Percentiles rank a stretch among this genome's conserved stretches.
These are phyloP conservation scores for Rhizophagus clarus DNA, from an alignment of 192 early-diverging fungal species.

Conservation along the genomic window DNA sequence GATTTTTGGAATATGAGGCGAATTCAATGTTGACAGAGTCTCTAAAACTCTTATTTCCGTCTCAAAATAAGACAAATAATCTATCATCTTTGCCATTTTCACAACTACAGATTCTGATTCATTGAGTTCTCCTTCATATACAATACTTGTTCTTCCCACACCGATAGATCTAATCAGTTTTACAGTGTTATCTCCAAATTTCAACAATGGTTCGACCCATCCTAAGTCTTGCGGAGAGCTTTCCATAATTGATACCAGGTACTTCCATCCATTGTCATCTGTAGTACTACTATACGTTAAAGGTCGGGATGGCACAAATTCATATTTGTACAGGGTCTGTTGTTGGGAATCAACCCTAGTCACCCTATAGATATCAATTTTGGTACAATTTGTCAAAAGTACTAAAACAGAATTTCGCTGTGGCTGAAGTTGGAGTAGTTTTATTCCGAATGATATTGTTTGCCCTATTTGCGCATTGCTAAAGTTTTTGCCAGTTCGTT, in stretches of 20 bases:
- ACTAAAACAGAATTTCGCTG: neutral
- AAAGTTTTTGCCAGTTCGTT: neutral
- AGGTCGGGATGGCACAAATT: neutral
- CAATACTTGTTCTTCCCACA: constrained; percentile 18
- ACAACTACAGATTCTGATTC: constrained; percentile 13
- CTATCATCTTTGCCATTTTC: neutral
- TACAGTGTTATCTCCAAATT: neutral
- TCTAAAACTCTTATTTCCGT: constrained; percentile 6
- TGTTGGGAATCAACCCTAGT: neutral
- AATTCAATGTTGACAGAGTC: neutral
- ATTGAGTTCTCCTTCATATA: constrained; percentile 3
- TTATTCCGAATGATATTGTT: constrained; percentile 18
- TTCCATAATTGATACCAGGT: constrained; percentile 25
- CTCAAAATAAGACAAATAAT: constrained; percentile 24
- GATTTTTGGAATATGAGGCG: constrained; percentile 11
- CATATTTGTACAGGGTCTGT: neutral
- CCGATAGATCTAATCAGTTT: neutral
- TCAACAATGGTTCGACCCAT: constrained; percentile 14
- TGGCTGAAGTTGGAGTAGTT: constrained; percentile 16
- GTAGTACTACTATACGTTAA: neutral
- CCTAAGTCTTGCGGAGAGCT: neutral
- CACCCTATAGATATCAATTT: neutral
- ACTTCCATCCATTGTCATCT: neutral
- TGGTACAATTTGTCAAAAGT: neutral
- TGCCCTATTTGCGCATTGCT: constrained; percentile 15